A percentile compares a stretch with the other conserved stretches of the same genome.
These are phyloP conservation scores for Erigeron philadelphicus DNA, from an alignment of 140 eudicot species.

Conservation along the genomic window DNA sequence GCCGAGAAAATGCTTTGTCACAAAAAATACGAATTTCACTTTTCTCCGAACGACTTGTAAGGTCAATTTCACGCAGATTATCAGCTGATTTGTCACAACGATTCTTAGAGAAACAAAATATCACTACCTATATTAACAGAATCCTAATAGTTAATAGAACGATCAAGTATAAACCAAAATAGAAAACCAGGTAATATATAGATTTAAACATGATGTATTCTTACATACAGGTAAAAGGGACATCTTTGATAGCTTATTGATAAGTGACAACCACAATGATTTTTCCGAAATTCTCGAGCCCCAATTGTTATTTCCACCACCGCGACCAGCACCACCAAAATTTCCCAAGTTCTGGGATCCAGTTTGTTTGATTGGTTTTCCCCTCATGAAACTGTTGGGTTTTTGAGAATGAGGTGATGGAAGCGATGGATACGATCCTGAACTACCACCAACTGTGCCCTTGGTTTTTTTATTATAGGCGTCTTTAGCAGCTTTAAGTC, in stretches of 20 bases:
- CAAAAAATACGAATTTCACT: conserved; percentile 87
- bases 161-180: not conserved
- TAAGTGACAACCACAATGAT: conserved; percentile 73
- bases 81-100: conserved; percentile 97
- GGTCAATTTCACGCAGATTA: conserved; percentile 75
- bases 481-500: conserved; percentile 81
- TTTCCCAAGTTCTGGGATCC: conserved; percentile 46
- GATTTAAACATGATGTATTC: not conserved
- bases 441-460: conserved; percentile 41
- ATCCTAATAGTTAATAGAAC: no score
- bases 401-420: conserved; percentile 47
- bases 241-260: conserved; percentile 70
- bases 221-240: conserved; percentile 87
- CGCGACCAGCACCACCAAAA: conserved; percentile 41
- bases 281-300: conserved; percentile 74
- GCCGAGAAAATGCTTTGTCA: conserved; percentile 93
- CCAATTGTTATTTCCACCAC: conserved; percentile 49
- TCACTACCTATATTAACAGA: conserved; percentile 62
- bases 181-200: not conserved
- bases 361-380: conserved; percentile 74
- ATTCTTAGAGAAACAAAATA: conserved; percentile 93
- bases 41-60: conserved; percentile 81
- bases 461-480: conserved; percentile 56
- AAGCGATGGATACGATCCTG: conserved; percentile 46
- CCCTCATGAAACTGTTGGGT: conserved; percentile 44